Percentiles rank a stretch among this genome's conserved stretches.
These are phyloP conservation scores for Iris pallida DNA, from an alignment of 116 monocot species.

Conservation along the genomic window DNA sequence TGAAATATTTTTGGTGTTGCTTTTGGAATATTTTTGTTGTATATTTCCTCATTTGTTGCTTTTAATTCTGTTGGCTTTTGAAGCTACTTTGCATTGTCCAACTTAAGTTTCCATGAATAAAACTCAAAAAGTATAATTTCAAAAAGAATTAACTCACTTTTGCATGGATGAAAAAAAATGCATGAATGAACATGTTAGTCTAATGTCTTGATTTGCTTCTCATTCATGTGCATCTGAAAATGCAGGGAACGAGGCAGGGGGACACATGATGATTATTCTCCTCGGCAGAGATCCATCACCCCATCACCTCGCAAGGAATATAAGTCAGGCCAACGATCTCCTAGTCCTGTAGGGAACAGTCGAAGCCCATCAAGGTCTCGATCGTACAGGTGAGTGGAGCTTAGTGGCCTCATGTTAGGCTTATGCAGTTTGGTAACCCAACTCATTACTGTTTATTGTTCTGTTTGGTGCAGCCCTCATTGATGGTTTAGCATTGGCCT, in stretches of 20 bases:
- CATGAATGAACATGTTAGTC: neutral
- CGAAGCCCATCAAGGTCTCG: constrained; percentile 34
- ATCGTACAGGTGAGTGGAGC: constrained; percentile 40
- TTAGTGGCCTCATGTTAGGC: neutral
- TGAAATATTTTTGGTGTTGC: neutral
- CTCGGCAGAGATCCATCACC: constrained; percentile 31
- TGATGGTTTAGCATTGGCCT: neutral
- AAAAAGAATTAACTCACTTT: too few species aligned
- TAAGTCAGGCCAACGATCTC: constrained; percentile 30
- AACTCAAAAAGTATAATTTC: too few species aligned
- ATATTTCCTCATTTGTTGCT: neutral
- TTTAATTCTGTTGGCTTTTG: neutral
- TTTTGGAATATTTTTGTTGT: too few species aligned
- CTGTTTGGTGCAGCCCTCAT: neutral
- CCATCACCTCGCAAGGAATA: constrained; percentile 31
- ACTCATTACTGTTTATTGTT: neutral
- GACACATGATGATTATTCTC: constrained; percentile 34
- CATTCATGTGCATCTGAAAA: neutral
- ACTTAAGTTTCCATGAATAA: too few species aligned
- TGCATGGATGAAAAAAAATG: neutral
- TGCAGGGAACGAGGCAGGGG: constrained; percentile 29
- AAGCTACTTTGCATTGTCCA: neutral
- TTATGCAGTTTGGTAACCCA: neutral
- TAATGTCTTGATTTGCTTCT: neutral
- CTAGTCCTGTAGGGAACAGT: constrained; percentile 22